Conservation (phyloP, 2,329 filamentous ascomycete species). For the Akanthomyces dipterigenus region DNA sequence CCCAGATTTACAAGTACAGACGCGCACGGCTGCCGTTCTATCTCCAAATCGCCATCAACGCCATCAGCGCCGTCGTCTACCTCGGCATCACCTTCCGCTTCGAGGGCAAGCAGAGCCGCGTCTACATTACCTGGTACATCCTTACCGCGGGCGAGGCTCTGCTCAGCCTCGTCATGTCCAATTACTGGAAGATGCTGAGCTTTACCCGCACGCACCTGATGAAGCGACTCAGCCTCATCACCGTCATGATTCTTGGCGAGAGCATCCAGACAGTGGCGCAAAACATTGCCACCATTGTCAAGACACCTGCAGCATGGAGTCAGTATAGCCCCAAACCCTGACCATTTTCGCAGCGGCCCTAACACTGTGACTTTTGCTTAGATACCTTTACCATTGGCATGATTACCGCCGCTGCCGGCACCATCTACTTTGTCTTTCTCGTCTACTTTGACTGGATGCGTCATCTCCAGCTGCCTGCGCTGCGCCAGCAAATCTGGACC, state of each 20-base stretch:
- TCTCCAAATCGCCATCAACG: constrained; percentile 29
- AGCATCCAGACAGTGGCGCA: constrained; percentile 52
- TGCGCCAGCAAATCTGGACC: constrained; percentile 54
- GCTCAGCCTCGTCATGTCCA: constrained; percentile 45
- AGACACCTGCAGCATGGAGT: constrained; percentile 35
- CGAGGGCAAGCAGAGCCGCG: constrained; percentile 24
- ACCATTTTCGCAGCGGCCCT: neutral
- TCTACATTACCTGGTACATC: constrained; percentile 44
- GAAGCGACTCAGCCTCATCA: constrained; percentile 56
- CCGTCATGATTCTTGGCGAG: constrained; percentile 60
- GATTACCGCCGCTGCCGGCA: constrained; percentile 30
- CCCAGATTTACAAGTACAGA: constrained; percentile 35
- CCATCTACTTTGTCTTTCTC: constrained; percentile 41
- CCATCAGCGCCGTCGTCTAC: constrained; percentile 31
- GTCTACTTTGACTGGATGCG: constrained; percentile 58
- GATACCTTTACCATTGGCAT: constrained; percentile 33
- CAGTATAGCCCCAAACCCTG: constrained; percentile 9
- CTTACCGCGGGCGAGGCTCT: constrained; percentile 47
- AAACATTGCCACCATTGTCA: constrained; percentile 44
- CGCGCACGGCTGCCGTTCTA: constrained; percentile 29
- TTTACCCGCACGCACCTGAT: constrained; percentile 58
- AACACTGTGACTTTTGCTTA: constrained; percentile 11
- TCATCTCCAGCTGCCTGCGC: constrained; percentile 48
- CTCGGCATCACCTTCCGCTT: constrained; percentile 36
- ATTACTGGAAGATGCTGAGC: constrained; percentile 47